Evolutionary conservation across 208 protist genomes (phyloP).

Genomic region (Crithidia bombi): DNA sequence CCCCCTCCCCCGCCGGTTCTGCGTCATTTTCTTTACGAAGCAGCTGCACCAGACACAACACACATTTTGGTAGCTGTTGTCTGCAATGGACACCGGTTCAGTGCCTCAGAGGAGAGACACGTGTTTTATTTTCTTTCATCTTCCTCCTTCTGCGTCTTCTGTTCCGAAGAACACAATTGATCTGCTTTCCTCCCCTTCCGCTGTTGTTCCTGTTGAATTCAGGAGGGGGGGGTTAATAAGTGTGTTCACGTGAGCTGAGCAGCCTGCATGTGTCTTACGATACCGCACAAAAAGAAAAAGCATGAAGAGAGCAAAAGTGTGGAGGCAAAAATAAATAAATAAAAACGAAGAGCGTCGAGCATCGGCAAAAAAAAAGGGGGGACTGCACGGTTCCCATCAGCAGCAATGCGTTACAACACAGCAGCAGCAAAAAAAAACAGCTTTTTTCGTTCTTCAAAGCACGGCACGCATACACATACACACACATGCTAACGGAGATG

Average conservation of each 20-base stretch:
- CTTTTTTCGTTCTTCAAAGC: not conserved
- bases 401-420: not conserved
- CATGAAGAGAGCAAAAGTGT: not conserved
- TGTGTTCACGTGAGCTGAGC: too few species aligned
- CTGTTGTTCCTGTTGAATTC: too few species aligned
- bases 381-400: not conserved
- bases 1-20: too few species aligned
- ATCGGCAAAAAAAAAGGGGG: not conserved
- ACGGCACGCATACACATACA: not conserved
- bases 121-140: not conserved
- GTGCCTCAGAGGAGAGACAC: too few species aligned
- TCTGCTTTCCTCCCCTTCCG: too few species aligned
- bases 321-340: constrained; percentile 18
- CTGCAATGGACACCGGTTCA: too few species aligned
- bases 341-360: not conserved
- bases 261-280: too few species aligned
- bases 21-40: too few species aligned
- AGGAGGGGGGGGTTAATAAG: too few species aligned
- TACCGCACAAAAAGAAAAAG: not conserved
- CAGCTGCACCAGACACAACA: too few species aligned
- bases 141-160: not conserved
- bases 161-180: not conserved
- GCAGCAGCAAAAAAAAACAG: not conserved
- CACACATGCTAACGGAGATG: not conserved
- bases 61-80: too few species aligned